These are phyloP conservation scores for Lepiota brunneoincarnata DNA, from an alignment of 768 basidiomycete species.

Conservation along the genomic window DNA sequence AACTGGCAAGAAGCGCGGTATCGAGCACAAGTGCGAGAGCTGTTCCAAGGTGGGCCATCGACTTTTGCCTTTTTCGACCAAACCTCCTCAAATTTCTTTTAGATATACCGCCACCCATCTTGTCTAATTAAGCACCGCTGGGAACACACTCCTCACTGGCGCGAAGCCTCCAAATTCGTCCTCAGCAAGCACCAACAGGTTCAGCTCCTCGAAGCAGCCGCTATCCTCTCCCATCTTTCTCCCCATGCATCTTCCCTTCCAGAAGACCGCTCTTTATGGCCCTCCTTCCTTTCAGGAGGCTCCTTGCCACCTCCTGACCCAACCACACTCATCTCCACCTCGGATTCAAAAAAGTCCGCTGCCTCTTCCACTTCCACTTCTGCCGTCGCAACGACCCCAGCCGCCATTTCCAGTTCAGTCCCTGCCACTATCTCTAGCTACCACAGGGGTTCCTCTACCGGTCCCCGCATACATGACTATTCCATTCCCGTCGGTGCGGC, in stretches of 20 bases:
- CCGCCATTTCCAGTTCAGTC: conserved; percentile 49
- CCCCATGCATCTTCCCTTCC: conserved; percentile 74
- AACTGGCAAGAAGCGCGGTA: conserved; percentile 73
- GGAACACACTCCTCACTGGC: conserved; percentile 98
- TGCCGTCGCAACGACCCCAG: background rate
- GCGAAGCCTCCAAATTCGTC: conserved; percentile 84
- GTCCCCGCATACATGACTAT: conserved; percentile 69
- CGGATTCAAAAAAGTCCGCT: conserved; percentile 18
- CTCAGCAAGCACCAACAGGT: conserved; percentile 97
- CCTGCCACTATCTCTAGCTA: conserved; percentile 31
- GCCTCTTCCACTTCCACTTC: background rate
- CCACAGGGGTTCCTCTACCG: conserved; percentile 32
- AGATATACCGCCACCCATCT: conserved; percentile 90
- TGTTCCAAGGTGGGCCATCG: conserved; percentile 75
- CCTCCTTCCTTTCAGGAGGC: conserved; percentile 75
- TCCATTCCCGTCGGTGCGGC: conserved; percentile 37
- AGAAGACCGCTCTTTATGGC: conserved; percentile 93
- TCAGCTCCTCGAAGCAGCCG: conserved; percentile 94
- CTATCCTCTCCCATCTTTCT: conserved; percentile 87
- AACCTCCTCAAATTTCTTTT: conserved; percentile 2
- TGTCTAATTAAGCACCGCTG: conserved; percentile 97
- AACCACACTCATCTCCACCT: conserved; percentile 19
- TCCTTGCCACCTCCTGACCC: conserved; percentile 52
- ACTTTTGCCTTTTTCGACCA: background rate
- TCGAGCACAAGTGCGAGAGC: conserved; percentile 89